These are phyloP conservation scores for Talinum fruticosum DNA, from an alignment of 148 eudicot genomes.

Conservation along the genomic window DNA sequence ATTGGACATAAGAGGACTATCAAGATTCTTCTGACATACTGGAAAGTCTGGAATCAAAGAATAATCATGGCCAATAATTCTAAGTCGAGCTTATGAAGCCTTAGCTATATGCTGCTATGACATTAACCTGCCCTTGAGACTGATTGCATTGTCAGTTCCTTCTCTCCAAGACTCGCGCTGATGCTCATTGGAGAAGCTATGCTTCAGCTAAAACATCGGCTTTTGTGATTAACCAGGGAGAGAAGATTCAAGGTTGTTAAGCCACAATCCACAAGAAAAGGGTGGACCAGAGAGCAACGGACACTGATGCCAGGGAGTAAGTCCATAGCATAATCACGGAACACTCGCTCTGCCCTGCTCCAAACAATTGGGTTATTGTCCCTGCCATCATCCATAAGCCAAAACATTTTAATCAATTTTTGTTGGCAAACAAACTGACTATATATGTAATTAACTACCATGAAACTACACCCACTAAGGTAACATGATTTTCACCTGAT, in stretches of 20 bases:
- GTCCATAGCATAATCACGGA: constrained; percentile 45
- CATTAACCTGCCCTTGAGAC: neutral
- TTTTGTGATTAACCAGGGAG: neutral
- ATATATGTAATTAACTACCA: neutral
- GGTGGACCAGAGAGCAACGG: constrained; percentile 42
- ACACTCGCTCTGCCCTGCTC: constrained; percentile 43
- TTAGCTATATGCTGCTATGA: neutral
- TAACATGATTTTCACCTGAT: neutral
- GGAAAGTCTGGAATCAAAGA: neutral
- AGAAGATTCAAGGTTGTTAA: neutral
- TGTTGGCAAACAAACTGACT: too few relatives aligned
- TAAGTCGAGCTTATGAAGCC: neutral
- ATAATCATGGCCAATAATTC: neutral
- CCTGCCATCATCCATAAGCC: constrained; percentile 24
- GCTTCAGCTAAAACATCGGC: neutral
- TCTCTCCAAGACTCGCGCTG: neutral
- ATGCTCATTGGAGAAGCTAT: neutral
- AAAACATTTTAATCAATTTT: too few relatives aligned
- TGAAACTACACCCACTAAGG: neutral
- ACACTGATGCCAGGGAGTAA: constrained; percentile 34
- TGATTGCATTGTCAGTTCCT: neutral
- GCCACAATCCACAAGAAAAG: constrained; percentile 38
- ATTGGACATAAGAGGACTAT: neutral
- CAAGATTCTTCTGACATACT: neutral
- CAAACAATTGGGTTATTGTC: constrained; percentile 42